A percentile compares a stretch with the other conserved stretches of the same genome.
These are phyloP conservation scores for Castanopsis chinensis DNA, from an alignment of 306 rosid species.

Conservation along the genomic window DNA sequence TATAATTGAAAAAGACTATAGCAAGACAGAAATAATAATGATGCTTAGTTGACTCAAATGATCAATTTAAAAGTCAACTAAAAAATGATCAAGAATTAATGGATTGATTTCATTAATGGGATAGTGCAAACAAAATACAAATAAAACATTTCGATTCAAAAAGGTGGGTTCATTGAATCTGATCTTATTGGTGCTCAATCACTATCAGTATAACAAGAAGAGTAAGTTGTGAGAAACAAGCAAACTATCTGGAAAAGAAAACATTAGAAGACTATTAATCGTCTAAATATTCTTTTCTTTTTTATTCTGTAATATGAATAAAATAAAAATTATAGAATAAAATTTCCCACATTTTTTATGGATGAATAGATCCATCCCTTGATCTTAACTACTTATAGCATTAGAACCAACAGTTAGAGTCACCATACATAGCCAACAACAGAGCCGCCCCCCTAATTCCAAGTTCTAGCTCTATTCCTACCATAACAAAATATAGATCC, in stretches of 20 bases:
- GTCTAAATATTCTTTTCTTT: background rate
- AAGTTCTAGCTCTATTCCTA: too few relatives aligned
- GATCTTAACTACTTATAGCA: too few relatives aligned
- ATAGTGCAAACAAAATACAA: background rate
- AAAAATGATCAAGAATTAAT: background rate
- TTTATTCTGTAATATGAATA: background rate
- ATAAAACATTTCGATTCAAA: background rate
- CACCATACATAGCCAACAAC: too few relatives aligned
- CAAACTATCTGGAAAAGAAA: background rate
- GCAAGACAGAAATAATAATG: background rate
- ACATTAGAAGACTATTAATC: background rate
- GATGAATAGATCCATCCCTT: background rate
- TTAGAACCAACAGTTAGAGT: too few relatives aligned
- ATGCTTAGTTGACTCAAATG: slow-evolving; percentile 28
- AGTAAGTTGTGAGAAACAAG: background rate
- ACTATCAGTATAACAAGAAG: background rate
- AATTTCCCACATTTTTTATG: background rate
- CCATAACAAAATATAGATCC: too few relatives aligned
- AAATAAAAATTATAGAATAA: background rate
- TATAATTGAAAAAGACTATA: background rate
- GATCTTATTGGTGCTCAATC: background rate
- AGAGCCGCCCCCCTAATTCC: too few relatives aligned
- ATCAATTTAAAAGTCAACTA: slow-evolving; percentile 17
- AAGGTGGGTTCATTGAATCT: slow-evolving; percentile 21
- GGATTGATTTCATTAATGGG: slow-evolving; percentile 5